Evolutionary conservation across 345 rosid species (phyloP), one percentile per base, ranked within the genome.

Genomic region (Hibiscus syriacus): DNA sequence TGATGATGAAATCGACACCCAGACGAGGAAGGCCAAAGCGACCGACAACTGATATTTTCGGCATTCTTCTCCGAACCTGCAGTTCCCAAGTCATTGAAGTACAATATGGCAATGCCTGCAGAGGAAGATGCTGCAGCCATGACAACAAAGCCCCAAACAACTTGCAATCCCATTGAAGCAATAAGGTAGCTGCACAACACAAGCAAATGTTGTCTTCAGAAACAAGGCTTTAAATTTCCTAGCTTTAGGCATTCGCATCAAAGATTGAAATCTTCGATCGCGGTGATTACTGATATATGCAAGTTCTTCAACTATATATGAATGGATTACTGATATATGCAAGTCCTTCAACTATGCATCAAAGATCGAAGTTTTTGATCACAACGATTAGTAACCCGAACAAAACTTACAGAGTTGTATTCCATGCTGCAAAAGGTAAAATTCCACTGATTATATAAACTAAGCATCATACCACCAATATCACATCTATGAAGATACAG

Each of bases 81-180:
- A 89, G 41, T 23, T 66, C 86, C 84, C 71, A 82, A 66, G 75
- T 85, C 96, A 17, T 77, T 79, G 48, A 82, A 83, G 77, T 79
- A 82, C 60, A 91, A 76, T 55, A 87, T 83, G 0, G 78, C 75
- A 58, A 91, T 69, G 50, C 93, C 93, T 0, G 86, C 90, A 0
- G 93, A 81, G 12, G 96, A 74, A 30, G 96, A 85, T 2, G 93
- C 96, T 58, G 86, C 92, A 0, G 96, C 96, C 10, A 84, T 22
- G 96, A 87, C 74, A 87, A 60, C 19, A 71, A 75, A 83, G 86
- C 97, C 87, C 98, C 98, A 92, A 67, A 84, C 70, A 5, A 84
- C 65, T 84, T 90, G 96, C 76, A 92, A 76, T 71, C 96, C 90
- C 98, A 92, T 92, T 60, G 96, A 86, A 71, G 97, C 96, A 55